These are phyloP conservation scores for Metschnikowia borealis DNA, from an alignment of 805 yeast species.

Conservation along the genomic window DNA sequence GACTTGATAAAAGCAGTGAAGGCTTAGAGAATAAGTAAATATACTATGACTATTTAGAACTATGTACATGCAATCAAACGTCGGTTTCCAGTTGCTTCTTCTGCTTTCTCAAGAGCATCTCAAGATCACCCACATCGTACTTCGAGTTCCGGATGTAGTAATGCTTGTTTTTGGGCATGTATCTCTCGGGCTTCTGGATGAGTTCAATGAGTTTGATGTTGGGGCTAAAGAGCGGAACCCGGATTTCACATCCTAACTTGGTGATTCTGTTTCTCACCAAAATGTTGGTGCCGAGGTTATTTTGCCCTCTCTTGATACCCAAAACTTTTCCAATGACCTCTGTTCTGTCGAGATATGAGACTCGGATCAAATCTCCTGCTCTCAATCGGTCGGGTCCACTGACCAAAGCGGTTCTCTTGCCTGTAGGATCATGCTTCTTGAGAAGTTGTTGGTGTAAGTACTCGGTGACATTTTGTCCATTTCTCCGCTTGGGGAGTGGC, in stretches of 20 bases:
- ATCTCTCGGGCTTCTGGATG: slow-evolving; percentile 65
- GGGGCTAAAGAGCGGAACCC: slow-evolving; percentile 80
- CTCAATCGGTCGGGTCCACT: slow-evolving; percentile 49
- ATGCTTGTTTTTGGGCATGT: slow-evolving; percentile 77
- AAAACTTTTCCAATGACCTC: slow-evolving; percentile 75
- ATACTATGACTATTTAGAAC: neutral
- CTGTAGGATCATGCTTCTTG: slow-evolving; percentile 64
- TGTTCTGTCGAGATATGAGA: slow-evolving; percentile 64
- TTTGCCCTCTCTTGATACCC: slow-evolving; percentile 59
- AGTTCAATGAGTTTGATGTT: slow-evolving; percentile 72
- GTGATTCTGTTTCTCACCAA: slow-evolving; percentile 77
- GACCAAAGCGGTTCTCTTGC: slow-evolving; percentile 58
- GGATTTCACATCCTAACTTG: slow-evolving; percentile 79
- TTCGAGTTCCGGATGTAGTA: slow-evolving; percentile 82
- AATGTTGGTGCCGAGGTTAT: slow-evolving; percentile 69
- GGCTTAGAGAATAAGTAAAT: neutral
- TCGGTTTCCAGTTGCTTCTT: slow-evolving; percentile 7
- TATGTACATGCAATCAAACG: slow-evolving; percentile 2
- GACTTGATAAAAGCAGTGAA: neutral
- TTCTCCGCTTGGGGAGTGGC: slow-evolving; percentile 48
- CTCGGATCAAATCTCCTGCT: slow-evolving; percentile 79
- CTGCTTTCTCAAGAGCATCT: slow-evolving; percentile 29
- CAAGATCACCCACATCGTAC: slow-evolving; percentile 65
- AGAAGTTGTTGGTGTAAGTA: slow-evolving; percentile 50
- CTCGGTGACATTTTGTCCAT: slow-evolving; percentile 42